phyloP scores from a whole-genome alignment of 768 basidiomycete genomes.

The Mycena alexandri region DNA sequence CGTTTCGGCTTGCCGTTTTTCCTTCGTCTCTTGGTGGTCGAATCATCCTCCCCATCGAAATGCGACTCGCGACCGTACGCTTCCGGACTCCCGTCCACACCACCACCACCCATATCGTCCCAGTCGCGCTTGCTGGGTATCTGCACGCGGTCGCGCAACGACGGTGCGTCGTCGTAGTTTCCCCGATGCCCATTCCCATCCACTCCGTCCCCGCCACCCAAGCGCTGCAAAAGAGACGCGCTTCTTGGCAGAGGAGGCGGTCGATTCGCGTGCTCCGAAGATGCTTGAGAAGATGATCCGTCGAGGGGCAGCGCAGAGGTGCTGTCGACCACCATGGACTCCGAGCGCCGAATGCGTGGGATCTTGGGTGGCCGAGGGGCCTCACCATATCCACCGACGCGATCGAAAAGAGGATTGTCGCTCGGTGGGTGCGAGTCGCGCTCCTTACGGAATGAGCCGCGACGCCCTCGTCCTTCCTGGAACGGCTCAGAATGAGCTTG shows the following conservation, averaged over 20 bases:
- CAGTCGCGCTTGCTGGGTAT: conserved; percentile 34
- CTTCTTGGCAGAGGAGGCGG: conserved; percentile 18
- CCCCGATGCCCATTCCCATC: conserved; percentile 7
- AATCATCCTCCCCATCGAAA: conserved; percentile 28
- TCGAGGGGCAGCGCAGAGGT: conserved; percentile 25
- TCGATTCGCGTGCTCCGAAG: conserved; percentile 19
- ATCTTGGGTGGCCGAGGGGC: not conserved
- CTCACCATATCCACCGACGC: conserved; percentile 29
- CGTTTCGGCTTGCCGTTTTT: conserved; percentile 32
- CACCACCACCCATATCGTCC: conserved; percentile 28
- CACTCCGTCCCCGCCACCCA: conserved; percentile 1
- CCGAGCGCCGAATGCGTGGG: conserved; percentile 23
- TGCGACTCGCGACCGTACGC: conserved; percentile 18
- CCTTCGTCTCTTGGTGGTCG: conserved; percentile 22
- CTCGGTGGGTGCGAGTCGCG: conserved; percentile 3
- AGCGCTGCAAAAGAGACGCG: conserved; percentile 26
- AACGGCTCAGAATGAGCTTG: conserved; percentile 18
- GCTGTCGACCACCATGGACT: conserved; percentile 16
- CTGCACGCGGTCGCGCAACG: conserved; percentile 33
- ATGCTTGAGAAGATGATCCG: conserved; percentile 4
- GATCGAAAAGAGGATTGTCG: conserved; percentile 24
- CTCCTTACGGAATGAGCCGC: conserved; percentile 22
- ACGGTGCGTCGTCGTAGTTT: conserved; percentile 19
- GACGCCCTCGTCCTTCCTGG: conserved; percentile 27
- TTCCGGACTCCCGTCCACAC: conserved; percentile 19